Conservation (phyloP, 352 stramenopile genomes). For the Peronospora farinosa region DNA sequence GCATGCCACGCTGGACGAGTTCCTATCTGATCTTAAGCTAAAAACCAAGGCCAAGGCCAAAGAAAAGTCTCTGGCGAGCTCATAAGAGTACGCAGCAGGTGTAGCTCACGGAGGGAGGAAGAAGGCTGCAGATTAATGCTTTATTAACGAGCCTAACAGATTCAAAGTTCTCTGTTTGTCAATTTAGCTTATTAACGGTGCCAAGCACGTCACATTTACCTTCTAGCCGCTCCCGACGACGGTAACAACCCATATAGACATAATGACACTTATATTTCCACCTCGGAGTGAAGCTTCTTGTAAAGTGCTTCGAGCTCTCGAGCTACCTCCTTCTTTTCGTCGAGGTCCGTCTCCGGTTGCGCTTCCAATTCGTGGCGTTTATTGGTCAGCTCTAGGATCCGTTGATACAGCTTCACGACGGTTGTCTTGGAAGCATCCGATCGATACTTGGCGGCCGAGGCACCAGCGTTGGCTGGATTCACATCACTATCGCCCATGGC, state of each 20-base stretch:
- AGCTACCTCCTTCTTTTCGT: constrained; percentile 38
- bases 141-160: constrained; percentile 17
- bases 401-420: constrained; percentile 56
- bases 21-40: constrained; percentile 13
- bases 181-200: constrained; percentile 19
- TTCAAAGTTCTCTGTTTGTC: constrained; percentile 2
- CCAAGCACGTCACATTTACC: constrained; percentile 2
- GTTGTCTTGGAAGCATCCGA: constrained; percentile 29
- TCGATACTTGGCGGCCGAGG: constrained; percentile 14
- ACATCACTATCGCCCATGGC: constrained; percentile 17
- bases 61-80: background rate
- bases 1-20: constrained; percentile 22
- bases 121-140: constrained; percentile 1
- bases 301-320: constrained; percentile 44
- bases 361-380: constrained; percentile 45
- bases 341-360: constrained; percentile 28
- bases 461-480: constrained; percentile 2
- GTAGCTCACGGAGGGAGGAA: background rate
- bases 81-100: background rate
- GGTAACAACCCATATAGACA: constrained; percentile 2
- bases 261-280: constrained; percentile 25
- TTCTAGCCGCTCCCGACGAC: constrained; percentile 17
- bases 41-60: constrained; percentile 20
- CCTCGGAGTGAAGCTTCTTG: constrained; percentile 37
- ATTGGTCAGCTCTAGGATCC: constrained; percentile 58